Conservation (phyloP, 2,329 filamentous ascomycete species). For the Penicillium sp. region DNA sequence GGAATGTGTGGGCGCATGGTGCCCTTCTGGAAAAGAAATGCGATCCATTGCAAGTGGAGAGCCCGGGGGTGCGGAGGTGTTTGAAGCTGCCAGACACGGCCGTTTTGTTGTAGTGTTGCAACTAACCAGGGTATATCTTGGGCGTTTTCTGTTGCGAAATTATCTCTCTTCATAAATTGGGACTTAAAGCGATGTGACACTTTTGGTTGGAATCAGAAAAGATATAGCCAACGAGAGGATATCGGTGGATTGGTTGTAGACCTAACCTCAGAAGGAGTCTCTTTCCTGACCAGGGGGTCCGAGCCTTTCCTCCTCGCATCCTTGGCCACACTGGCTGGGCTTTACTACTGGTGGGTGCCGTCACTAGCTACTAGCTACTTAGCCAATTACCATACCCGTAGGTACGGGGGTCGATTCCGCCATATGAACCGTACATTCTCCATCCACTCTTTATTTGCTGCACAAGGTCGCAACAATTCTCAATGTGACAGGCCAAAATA, state of each 20-base stretch:
- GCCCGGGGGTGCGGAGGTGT: not conserved
- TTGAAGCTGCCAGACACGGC: not conserved
- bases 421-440: too few species aligned
- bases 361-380: too few species aligned
- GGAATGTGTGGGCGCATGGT: constrained; percentile 28
- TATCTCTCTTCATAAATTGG: not conserved
- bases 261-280: not conserved
- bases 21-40: constrained; percentile 31
- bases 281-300: too few species aligned
- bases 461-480: too few species aligned
- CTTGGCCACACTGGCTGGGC: too few species aligned
- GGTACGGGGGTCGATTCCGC: too few species aligned
- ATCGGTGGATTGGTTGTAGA: not conserved
- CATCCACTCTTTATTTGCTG: too few species aligned
- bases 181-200: not conserved
- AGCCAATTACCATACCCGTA: too few species aligned
- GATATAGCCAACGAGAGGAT: not conserved
- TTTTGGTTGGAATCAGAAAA: not conserved
- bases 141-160: not conserved
- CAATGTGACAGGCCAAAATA: too few species aligned
- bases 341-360: too few species aligned
- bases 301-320: too few species aligned
- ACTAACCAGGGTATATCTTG: not conserved
- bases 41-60: constrained; percentile 26
- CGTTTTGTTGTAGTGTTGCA: not conserved